Evolutionary conservation across 2,329 filamentous ascomycete species (phyloP).

Genomic region (Trichoderma sp.): DNA sequence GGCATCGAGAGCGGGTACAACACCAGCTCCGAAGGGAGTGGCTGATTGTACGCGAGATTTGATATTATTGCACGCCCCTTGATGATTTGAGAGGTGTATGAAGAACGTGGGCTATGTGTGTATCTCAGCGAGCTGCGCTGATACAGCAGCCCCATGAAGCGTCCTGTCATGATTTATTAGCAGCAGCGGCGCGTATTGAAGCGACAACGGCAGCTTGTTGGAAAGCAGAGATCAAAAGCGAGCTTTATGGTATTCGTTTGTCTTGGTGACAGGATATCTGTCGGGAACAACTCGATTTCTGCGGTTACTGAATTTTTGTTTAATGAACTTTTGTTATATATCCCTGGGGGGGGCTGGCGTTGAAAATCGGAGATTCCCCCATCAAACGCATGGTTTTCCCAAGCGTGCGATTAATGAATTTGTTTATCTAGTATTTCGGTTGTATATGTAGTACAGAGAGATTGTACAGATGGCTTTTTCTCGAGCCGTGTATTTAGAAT

Average conservation of each 20-base stretch:
- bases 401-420: not conserved
- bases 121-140: not conserved
- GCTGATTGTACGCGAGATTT: not conserved
- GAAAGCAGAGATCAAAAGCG: not conserved
- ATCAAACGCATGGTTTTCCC: constrained; percentile 1
- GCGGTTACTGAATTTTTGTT: not conserved
- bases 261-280: not conserved
- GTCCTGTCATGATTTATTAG: not conserved
- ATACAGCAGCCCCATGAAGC: not conserved
- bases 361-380: not conserved
- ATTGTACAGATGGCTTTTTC: not conserved
- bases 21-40: constrained; percentile 39
- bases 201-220: not conserved
- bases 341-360: not conserved
- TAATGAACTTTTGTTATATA: not conserved
- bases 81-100: not conserved
- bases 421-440: not conserved
- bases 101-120: not conserved
- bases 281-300: not conserved
- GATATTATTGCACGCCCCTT: not conserved
- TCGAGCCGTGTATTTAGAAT: not conserved
- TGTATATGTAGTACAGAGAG: not conserved
- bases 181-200: not conserved
- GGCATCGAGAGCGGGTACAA: constrained; percentile 42
- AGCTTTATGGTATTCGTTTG: not conserved